Evolutionary conservation across 345 rosid genomes (phyloP).

Genomic region (Acer yangbiense): DNA sequence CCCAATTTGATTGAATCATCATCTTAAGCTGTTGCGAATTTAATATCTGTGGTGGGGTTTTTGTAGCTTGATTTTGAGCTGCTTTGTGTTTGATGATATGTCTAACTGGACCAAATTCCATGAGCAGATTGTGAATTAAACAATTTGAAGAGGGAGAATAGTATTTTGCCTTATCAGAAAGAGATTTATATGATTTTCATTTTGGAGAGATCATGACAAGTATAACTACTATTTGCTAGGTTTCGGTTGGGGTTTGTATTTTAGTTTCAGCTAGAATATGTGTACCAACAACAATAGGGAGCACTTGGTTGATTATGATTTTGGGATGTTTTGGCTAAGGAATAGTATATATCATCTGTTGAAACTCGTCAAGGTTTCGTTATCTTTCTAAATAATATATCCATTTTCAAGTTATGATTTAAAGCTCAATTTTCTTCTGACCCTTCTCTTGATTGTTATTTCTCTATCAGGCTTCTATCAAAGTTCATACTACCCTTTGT

Average conservation of each 20-base stretch:
- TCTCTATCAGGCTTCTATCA: conserved; percentile 59
- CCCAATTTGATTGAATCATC: neutral
- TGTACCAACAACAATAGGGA: neutral
- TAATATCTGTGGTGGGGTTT: neutral
- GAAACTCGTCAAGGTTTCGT: neutral
- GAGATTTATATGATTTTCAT: neutral
- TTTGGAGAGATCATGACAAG: neutral
- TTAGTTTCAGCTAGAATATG: neutral
- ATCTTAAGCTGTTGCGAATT: neutral
- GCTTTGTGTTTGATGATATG: conserved; percentile 33
- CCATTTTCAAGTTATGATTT: neutral
- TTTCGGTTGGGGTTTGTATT: neutral
- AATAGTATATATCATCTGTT: neutral
- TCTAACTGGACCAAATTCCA: conserved; percentile 6
- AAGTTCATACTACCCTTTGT: conserved; percentile 57
- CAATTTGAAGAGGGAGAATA: neutral
- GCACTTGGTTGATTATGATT: neutral
- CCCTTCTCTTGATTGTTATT: conserved; percentile 14
- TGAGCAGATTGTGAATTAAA: neutral
- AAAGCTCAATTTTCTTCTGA: neutral
- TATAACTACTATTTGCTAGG: neutral
- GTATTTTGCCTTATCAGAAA: neutral
- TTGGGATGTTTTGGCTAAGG: neutral
- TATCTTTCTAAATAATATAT: too few relatives aligned
- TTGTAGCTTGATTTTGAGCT: neutral